phyloP scores from a whole-genome alignment of 768 basidiomycete genomes.

The Lentinula boryana region DNA sequence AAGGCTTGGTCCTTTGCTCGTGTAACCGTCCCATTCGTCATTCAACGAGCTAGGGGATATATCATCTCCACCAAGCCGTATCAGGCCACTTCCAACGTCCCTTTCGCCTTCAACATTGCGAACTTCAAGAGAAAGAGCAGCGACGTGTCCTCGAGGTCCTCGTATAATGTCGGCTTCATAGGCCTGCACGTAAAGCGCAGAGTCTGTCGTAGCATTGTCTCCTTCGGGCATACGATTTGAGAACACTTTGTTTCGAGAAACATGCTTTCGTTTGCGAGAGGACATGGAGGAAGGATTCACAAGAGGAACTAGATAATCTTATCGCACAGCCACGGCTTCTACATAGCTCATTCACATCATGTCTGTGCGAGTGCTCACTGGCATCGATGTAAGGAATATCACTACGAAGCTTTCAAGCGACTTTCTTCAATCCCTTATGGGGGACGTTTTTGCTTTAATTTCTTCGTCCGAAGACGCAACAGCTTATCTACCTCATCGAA shows the following conservation, averaged over 20 bases:
- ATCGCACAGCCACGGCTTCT: not conserved
- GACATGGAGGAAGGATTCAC: not conserved
- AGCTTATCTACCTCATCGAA: conserved; percentile 48
- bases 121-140: conserved; percentile 21
- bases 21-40: conserved; percentile 19
- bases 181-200: conserved; percentile 52
- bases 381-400: conserved; percentile 48
- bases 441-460: conserved; percentile 47
- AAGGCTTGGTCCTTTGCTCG: conserved; percentile 5
- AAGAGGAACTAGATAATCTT: not conserved
- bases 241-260: not conserved
- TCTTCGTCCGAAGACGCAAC: conserved; percentile 19
- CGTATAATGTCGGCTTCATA: conserved; percentile 72
- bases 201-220: conserved; percentile 11
- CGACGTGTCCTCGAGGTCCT: conserved; percentile 40
- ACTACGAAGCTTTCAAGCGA: conserved; percentile 36
- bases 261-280: conserved; percentile 1
- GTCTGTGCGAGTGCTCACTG: conserved; percentile 60
- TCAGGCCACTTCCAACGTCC: conserved; percentile 11
- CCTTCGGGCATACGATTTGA: not conserved
- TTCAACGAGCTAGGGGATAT: conserved; percentile 10
- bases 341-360: conserved; percentile 7
- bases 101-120: conserved; percentile 1
- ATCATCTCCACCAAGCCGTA: conserved; percentile 19
- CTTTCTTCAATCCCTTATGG: conserved; percentile 52